Conservation (phyloP, 768 basidiomycete genomes). For the Tricholoma sp. region DNA sequence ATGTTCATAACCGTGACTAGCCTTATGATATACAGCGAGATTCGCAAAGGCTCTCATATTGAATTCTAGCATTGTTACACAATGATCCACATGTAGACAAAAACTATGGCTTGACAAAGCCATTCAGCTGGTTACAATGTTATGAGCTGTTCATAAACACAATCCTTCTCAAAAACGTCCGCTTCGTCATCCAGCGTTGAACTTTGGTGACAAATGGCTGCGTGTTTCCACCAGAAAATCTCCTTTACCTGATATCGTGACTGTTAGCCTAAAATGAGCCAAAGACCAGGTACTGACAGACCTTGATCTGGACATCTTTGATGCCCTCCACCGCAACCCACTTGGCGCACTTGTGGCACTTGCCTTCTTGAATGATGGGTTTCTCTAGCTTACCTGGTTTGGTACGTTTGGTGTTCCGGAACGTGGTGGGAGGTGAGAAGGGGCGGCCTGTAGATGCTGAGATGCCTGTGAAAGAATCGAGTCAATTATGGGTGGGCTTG, state of each 20-base stretch:
- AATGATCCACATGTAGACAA: background rate
- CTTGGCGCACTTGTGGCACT: conserved; percentile 70
- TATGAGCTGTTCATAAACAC: conserved; percentile 26
- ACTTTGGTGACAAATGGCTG: conserved; percentile 67
- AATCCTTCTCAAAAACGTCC: conserved; percentile 54
- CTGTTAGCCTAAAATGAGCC: background rate
- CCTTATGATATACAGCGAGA: too few relatives aligned
- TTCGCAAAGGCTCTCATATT: too few relatives aligned
- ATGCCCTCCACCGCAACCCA: conserved; percentile 73
- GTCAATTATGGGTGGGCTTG: conserved; percentile 1
- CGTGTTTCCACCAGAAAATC: conserved; percentile 85
- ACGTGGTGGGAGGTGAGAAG: conserved; percentile 71
- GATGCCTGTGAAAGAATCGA: conserved; percentile 45
- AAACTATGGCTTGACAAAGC: background rate
- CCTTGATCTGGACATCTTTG: conserved; percentile 73
- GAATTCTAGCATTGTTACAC: background rate
- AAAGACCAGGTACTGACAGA: conserved; percentile 17
- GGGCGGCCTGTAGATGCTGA: conserved; percentile 64
- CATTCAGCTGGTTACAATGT: background rate
- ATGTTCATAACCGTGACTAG: too few relatives aligned
- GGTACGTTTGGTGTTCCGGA: conserved; percentile 43
- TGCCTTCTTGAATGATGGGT: conserved; percentile 55
- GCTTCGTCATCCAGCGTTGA: conserved; percentile 50
- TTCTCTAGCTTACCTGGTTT: conserved; percentile 58
- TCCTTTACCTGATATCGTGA: conserved; percentile 51